Conservation (phyloP, 495 filamentous ascomycete species). For the Astrocystis sublimbata region DNA sequence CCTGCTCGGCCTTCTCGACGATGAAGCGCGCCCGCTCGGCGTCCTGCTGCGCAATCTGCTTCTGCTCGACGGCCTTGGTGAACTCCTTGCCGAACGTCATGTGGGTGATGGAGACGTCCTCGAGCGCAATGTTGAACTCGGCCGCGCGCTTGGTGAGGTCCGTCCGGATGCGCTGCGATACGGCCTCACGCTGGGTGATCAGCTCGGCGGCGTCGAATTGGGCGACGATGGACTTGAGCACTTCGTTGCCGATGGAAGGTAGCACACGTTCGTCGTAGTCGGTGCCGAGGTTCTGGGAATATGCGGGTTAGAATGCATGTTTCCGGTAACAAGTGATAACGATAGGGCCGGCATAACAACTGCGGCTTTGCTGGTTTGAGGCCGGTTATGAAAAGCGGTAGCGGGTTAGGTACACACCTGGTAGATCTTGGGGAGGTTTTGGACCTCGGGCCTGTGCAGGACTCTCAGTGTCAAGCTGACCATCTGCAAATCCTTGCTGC, state of each 20-base stretch:
- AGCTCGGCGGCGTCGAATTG: conserved; percentile 99
- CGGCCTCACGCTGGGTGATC: conserved; percentile 97
- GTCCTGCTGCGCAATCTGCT: conserved; percentile 99
- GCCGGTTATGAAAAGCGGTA: no score
- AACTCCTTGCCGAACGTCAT: conserved; percentile 99
- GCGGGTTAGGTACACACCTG: conserved; percentile 65
- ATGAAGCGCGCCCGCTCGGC: conserved; percentile 96
- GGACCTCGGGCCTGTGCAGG: conserved; percentile 91
- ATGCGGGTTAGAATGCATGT: conserved; percentile 16
- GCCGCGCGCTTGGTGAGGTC: conserved; percentile 94
- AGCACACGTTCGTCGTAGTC: conserved; percentile 99
- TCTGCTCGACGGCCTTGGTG: conserved; percentile 97
- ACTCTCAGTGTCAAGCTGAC: conserved; percentile 97
- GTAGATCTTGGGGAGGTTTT: conserved; percentile 93
- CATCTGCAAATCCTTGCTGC: conserved; percentile 99
- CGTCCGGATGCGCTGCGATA: conserved; percentile 89
- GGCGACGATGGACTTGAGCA: conserved; percentile 97
- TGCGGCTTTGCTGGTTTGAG: background rate
- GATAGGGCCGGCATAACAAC: background rate
- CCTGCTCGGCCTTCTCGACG: conserved; percentile 98
- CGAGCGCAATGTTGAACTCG: conserved; percentile 98
- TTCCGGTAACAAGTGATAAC: no score
- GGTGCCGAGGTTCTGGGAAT: conserved; percentile 68
- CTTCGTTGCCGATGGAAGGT: conserved; percentile 99
- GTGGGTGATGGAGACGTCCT: conserved; percentile 99